A percentile compares a stretch with the other conserved stretches of the same genome.
Evolutionary conservation across 2,329 filamentous ascomycete species (phyloP).

Genomic region (Aspergillus piperis): DNA sequence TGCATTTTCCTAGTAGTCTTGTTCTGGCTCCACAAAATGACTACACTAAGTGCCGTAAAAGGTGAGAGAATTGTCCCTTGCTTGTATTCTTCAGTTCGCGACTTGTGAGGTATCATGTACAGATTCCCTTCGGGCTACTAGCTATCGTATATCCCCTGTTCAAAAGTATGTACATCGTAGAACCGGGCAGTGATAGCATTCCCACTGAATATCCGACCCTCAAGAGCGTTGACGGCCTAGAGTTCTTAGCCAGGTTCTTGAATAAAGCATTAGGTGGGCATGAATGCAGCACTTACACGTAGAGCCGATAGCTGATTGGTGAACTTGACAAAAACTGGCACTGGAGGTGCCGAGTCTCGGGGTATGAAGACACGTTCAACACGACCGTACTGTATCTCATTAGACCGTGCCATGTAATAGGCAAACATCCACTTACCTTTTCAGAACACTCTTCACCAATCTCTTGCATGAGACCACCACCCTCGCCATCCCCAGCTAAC

Average conservation of each 20-base stretch:
- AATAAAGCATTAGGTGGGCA: not conserved
- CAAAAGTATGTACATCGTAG: slow-evolving; percentile 81
- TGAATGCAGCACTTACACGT: slow-evolving; percentile 60
- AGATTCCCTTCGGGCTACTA: slow-evolving; percentile 15
- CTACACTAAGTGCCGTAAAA: not conserved
- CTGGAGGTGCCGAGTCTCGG: slow-evolving; percentile 53
- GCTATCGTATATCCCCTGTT: slow-evolving; percentile 60
- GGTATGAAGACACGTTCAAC: slow-evolving; percentile 80
- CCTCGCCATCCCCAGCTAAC: slow-evolving; percentile 60
- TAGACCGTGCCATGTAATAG: slow-evolving; percentile 1
- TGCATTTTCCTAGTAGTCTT: not conserved
- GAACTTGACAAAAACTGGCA: slow-evolving; percentile 89
- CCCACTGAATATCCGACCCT: slow-evolving; percentile 85
- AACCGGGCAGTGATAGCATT: slow-evolving; percentile 81
- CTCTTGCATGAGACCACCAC: slow-evolving; percentile 75
- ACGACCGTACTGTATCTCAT: slow-evolving; percentile 67
- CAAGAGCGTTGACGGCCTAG: slow-evolving; percentile 83
- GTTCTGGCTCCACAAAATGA: not conserved
- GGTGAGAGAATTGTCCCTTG: not conserved
- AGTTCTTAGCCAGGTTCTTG: not conserved
- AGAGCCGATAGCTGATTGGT: slow-evolving; percentile 81
- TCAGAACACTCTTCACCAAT: slow-evolving; percentile 92
- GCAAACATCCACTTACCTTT: slow-evolving; percentile 55
- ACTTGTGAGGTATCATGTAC: not conserved
- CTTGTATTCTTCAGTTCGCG: not conserved